Conservation (phyloP, 805 yeast species). For the Monosporozyma yasuniensis region DNA sequence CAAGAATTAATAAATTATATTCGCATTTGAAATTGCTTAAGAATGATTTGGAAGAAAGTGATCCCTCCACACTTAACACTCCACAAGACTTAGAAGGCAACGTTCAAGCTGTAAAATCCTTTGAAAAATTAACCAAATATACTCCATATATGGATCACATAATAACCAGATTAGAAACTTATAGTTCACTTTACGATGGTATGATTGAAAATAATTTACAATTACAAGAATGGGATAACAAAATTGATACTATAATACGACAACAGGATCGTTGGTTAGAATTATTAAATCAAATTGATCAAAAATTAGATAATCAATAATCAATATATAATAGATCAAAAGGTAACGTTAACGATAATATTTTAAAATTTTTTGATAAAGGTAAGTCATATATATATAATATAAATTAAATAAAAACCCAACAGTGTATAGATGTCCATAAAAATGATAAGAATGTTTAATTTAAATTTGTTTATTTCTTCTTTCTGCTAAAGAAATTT, state of each 20-base stretch:
- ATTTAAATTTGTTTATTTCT: slow-evolving; percentile 11
- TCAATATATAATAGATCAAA: too few species aligned
- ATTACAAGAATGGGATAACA: background rate
- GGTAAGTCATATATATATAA: too few species aligned
- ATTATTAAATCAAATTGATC: background rate
- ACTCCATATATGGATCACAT: background rate
- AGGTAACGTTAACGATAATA: too few species aligned
- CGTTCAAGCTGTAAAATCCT: background rate
- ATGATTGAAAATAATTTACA: background rate
- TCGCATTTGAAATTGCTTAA: background rate
- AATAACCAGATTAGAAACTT: background rate
- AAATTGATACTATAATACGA: background rate
- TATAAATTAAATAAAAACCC: background rate
- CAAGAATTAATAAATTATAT: background rate
- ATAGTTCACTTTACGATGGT: background rate
- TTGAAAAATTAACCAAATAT: background rate
- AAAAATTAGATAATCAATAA: too few species aligned
- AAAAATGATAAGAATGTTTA: background rate
- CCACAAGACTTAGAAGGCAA: too few species aligned
- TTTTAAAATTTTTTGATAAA: too few species aligned
- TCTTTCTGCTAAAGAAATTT: slow-evolving; percentile 66
- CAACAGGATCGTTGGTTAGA: background rate
- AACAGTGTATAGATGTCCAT: background rate
- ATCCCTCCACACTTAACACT: too few species aligned
- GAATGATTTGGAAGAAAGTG: background rate